A percentile compares a stretch with the other conserved stretches of the same genome.
Evolutionary conservation across 176 grass and related monocot species (phyloP).

Genomic region (Aegilops longissima): DNA sequence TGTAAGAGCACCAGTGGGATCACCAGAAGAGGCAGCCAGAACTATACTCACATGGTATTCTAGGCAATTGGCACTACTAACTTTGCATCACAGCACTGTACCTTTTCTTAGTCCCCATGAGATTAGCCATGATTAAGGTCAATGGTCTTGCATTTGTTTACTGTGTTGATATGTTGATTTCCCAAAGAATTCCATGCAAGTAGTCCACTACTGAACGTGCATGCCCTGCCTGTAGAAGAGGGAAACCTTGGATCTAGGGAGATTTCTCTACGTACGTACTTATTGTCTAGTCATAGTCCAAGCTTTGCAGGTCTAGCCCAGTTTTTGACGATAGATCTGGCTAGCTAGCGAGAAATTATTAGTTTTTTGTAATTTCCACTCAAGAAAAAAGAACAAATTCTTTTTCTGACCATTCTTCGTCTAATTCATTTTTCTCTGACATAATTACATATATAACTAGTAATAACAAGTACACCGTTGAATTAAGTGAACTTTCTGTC

Average conservation of each 20-base stretch:
- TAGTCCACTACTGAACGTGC: conserved; percentile 6
- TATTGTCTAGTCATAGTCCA: conserved; percentile 35
- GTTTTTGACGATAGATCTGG: conserved; percentile 33
- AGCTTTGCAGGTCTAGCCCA: conserved; percentile 28
- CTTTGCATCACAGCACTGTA: conserved; percentile 36
- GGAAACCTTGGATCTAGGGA: conserved; percentile 53
- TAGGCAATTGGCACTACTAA: conserved; percentile 37
- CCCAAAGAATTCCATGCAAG: conserved; percentile 27
- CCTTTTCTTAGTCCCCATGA: conserved; percentile 16
- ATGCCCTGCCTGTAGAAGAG: background rate
- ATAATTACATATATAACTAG: background rate
- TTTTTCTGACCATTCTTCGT: background rate
- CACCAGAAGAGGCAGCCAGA: conserved; percentile 25
- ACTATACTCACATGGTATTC: background rate
- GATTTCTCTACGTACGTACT: background rate
- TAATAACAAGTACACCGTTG: too few species aligned
- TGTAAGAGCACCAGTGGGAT: conserved; percentile 25
- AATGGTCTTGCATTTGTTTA: conserved; percentile 47
- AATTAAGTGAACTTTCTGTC: conserved; percentile 5
- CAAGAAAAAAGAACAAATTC: background rate
- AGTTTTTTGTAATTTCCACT: background rate
- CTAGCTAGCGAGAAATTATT: conserved; percentile 1
- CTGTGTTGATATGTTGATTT: conserved; percentile 12
- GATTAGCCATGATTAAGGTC: conserved; percentile 50
- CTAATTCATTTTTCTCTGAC: background rate